Percentiles rank a stretch among this genome's conserved stretches.
These are phyloP conservation scores for Exsudoporus frostii DNA, from an alignment of 768 basidiomycete genomes.

Conservation along the genomic window DNA sequence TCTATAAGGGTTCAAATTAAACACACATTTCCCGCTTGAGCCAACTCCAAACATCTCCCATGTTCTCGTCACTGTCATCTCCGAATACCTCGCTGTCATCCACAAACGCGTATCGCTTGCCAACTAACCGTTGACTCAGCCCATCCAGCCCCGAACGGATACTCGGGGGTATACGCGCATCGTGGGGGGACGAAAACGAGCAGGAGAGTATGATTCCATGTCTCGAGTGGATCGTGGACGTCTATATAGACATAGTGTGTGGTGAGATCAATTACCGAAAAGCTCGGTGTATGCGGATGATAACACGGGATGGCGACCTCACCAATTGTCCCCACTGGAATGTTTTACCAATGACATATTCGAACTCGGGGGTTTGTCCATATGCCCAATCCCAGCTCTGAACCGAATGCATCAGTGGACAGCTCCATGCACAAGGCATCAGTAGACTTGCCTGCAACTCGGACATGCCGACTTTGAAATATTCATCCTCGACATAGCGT, in stretches of 20 bases:
- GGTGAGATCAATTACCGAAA: not conserved
- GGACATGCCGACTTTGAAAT: conserved; percentile 64
- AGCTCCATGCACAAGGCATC: not conserved
- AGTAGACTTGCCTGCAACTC: conserved; percentile 62
- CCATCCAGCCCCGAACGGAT: conserved; percentile 1
- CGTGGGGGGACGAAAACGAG: conserved; percentile 3
- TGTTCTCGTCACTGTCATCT: not conserved
- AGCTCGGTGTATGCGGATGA: not conserved
- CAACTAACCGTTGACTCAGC: conserved; percentile 31
- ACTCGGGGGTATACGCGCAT: not conserved
- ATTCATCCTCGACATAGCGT: conserved; percentile 44
- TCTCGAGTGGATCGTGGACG: not conserved
- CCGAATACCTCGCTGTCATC: conserved; percentile 22
- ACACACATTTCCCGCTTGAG: conserved; percentile 24
- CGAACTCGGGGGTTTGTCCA: conserved; percentile 94
- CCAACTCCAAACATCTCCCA: conserved; percentile 30
- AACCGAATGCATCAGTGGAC: not conserved
- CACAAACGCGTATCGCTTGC: conserved; percentile 41
- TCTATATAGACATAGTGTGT: not conserved
- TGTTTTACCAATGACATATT: conserved; percentile 46
- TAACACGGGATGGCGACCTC: conserved; percentile 13
- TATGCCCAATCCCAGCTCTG: conserved; percentile 93
- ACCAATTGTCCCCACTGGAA: conserved; percentile 56
- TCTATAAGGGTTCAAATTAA: not conserved
- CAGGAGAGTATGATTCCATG: conserved; percentile 10